These are phyloP conservation scores for Phialophora verrucosa DNA, from an alignment of 2,329 filamentous ascomycete species.

Conservation along the genomic window DNA sequence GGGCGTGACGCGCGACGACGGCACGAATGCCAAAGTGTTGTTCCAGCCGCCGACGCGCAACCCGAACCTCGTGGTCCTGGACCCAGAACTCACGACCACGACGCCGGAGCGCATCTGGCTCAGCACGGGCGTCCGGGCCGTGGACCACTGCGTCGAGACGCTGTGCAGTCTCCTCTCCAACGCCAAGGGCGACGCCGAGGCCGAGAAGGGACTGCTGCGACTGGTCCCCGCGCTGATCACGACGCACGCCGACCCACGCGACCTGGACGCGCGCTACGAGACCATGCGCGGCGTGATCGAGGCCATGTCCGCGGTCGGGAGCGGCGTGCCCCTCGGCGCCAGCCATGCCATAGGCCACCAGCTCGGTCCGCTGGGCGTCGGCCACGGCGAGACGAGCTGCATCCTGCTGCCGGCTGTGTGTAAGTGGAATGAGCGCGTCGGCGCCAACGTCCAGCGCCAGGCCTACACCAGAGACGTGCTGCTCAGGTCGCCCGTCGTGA, in stretches of 20 bases:
- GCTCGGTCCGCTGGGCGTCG: slow-evolving; percentile 62
- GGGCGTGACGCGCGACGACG: slow-evolving; percentile 42
- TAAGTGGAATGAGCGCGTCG: slow-evolving; percentile 58
- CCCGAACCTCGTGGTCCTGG: slow-evolving; percentile 61
- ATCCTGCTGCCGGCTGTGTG: slow-evolving; percentile 62
- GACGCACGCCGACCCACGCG: slow-evolving; percentile 46
- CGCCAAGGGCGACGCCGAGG: slow-evolving; percentile 46
- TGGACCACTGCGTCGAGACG: slow-evolving; percentile 65
- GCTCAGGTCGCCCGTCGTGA: slow-evolving; percentile 47
- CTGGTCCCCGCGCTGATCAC: slow-evolving; percentile 53
- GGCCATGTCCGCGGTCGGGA: slow-evolving; percentile 57
- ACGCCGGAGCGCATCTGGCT: slow-evolving; percentile 63
- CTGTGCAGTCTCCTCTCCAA: slow-evolving; percentile 52
- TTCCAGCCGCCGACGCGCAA: slow-evolving; percentile 50
- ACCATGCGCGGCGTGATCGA: slow-evolving; percentile 60
- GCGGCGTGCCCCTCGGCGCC: slow-evolving; percentile 53
- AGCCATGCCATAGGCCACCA: slow-evolving; percentile 61
- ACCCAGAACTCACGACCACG: slow-evolving; percentile 58
- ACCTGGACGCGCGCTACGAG: slow-evolving; percentile 52
- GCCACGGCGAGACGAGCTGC: slow-evolving; percentile 66
- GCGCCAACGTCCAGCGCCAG: slow-evolving; percentile 53
- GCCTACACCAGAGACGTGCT: slow-evolving; percentile 49
- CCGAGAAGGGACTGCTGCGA: slow-evolving; percentile 48
- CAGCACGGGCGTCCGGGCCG: slow-evolving; percentile 61
- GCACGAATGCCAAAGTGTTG: slow-evolving; percentile 44